Percentiles rank a stretch among this genome's conserved stretches.
Conservation (phyloP, 2,329 filamentous ascomycete species). For the Allantophomopsis lycopodina region DNA sequence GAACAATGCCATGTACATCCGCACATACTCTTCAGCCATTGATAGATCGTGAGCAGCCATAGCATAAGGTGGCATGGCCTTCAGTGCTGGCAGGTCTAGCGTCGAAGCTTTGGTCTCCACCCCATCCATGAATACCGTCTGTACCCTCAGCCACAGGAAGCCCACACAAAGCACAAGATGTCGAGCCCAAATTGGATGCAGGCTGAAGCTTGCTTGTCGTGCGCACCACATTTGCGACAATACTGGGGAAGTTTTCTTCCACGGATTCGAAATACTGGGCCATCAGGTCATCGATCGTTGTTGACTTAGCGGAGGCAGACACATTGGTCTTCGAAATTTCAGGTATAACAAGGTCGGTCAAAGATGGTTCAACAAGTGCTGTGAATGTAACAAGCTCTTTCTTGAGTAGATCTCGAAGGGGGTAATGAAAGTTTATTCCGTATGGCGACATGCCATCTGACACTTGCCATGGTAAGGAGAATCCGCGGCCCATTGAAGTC, state of each 20-base stretch:
- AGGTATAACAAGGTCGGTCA: constrained; percentile 33
- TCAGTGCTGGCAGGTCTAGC: constrained; percentile 12
- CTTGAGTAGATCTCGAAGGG: constrained; percentile 72
- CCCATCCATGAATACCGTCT: constrained; percentile 45
- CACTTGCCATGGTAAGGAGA: constrained; percentile 67
- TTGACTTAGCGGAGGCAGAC: constrained; percentile 36
- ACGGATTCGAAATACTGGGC: constrained; percentile 76
- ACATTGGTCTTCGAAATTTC: constrained; percentile 19
- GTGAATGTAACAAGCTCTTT: constrained; percentile 64
- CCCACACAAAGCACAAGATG: constrained; percentile 52
- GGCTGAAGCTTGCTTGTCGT: constrained; percentile 72
- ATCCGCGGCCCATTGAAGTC: constrained; percentile 83
- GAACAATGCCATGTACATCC: background rate
- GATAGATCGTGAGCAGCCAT: constrained; percentile 59
- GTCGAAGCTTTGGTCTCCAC: constrained; percentile 36
- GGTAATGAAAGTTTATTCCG: constrained; percentile 47
- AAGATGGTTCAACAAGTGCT: constrained; percentile 32
- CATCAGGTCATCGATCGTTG: constrained; percentile 88
- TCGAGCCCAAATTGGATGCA: constrained; percentile 18
- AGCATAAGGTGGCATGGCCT: constrained; percentile 38
- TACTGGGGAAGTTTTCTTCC: constrained; percentile 74
- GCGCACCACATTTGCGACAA: constrained; percentile 89
- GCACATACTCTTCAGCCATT: constrained; percentile 25
- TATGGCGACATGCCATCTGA: constrained; percentile 46
- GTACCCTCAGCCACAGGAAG: constrained; percentile 50